phyloP scores from a whole-genome alignment of 2,329 filamentous ascomycete genomes.

The Cryoendolithus antarcticus region DNA sequence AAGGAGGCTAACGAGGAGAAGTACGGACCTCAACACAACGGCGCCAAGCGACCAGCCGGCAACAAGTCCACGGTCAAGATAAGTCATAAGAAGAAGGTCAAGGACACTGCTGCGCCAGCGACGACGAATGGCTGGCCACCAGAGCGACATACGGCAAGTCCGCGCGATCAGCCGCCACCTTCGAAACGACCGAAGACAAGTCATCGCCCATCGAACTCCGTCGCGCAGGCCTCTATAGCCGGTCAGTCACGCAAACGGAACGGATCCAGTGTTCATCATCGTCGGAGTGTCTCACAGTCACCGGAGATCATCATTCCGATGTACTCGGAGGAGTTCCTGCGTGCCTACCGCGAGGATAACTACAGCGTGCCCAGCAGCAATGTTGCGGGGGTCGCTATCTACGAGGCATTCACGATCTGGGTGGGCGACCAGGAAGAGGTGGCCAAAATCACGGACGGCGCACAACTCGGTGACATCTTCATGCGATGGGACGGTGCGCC shows the following conservation, averaged over 20 bases:
- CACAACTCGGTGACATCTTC: constrained; percentile 26
- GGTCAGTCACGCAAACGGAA: constrained; percentile 45
- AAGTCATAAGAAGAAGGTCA: constrained; percentile 77
- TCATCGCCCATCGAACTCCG: constrained; percentile 66
- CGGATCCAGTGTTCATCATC: constrained; percentile 45
- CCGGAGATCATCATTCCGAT: constrained; percentile 30
- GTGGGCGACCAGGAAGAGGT: constrained; percentile 55
- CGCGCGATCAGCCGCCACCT: constrained; percentile 46
- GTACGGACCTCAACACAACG: constrained; percentile 48
- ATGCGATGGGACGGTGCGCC: constrained; percentile 44
- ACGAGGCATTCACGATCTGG: constrained; percentile 66
- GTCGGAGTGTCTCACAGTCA: constrained; percentile 64
- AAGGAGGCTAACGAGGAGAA: constrained; percentile 16
- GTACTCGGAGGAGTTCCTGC: constrained; percentile 51
- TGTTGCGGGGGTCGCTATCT: constrained; percentile 47
- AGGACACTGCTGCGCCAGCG: constrained; percentile 44
- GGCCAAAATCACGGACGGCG: constrained; percentile 3
- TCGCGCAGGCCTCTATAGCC: constrained; percentile 49
- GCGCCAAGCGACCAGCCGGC: constrained; percentile 5
- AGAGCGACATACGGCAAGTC: constrained; percentile 38
- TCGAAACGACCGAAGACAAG: constrained; percentile 68
- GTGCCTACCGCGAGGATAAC: constrained; percentile 41
- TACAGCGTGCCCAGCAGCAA: constrained; percentile 13
- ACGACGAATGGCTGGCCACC: constrained; percentile 55
- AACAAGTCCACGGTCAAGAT: constrained; percentile 64